phyloP scores from a whole-genome alignment of 768 basidiomycete species.

The Russula dissimulans region DNA sequence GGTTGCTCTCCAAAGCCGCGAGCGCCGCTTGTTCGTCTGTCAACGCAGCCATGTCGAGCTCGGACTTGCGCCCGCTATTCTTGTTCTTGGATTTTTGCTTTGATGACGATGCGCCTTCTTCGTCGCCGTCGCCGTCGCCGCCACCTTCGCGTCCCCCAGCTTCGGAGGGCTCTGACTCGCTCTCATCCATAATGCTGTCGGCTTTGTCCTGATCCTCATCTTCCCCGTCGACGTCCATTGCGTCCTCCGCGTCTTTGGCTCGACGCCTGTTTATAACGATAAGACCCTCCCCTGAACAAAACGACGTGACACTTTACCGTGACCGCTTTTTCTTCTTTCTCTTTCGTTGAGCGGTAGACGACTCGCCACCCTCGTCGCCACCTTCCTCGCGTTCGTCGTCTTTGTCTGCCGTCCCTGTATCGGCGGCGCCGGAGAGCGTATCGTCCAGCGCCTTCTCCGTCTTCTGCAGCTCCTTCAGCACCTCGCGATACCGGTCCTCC shows the following conservation, averaged over 20 bases:
- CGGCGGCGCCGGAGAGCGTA: slow-evolving; percentile 38
- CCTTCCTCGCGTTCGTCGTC: slow-evolving; percentile 18
- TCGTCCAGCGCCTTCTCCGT: slow-evolving; percentile 63
- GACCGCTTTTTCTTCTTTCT: slow-evolving; percentile 25
- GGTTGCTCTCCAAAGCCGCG: slow-evolving; percentile 55
- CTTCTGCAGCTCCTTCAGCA: slow-evolving; percentile 55
- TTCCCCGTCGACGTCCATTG: slow-evolving; percentile 50
- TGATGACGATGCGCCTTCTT: neutral
- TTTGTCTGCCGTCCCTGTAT: slow-evolving; percentile 19
- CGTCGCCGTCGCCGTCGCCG: slow-evolving; percentile 13
- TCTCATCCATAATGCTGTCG: slow-evolving; percentile 29
- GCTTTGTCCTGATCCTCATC: slow-evolving; percentile 33
- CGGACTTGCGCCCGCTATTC: slow-evolving; percentile 52
- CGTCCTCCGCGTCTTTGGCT: slow-evolving; percentile 28
- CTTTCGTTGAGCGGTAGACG: slow-evolving; percentile 18
- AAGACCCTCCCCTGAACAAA: neutral
- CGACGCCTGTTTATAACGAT: neutral
- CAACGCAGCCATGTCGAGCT: slow-evolving; percentile 60
- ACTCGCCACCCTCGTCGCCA: slow-evolving; percentile 21
- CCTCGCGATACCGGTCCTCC: slow-evolving; percentile 58
- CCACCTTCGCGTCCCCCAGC: slow-evolving; percentile 22
- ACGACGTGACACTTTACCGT: slow-evolving; percentile 22
- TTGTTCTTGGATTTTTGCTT: slow-evolving; percentile 29
- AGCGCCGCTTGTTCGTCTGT: slow-evolving; percentile 64
- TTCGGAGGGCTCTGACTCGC: slow-evolving; percentile 26